Percentiles rank a stretch among this genome's conserved stretches.
phyloP scores from a whole-genome alignment of 1,284 basidiomycete species.

The Limonomyces culmigenus region DNA sequence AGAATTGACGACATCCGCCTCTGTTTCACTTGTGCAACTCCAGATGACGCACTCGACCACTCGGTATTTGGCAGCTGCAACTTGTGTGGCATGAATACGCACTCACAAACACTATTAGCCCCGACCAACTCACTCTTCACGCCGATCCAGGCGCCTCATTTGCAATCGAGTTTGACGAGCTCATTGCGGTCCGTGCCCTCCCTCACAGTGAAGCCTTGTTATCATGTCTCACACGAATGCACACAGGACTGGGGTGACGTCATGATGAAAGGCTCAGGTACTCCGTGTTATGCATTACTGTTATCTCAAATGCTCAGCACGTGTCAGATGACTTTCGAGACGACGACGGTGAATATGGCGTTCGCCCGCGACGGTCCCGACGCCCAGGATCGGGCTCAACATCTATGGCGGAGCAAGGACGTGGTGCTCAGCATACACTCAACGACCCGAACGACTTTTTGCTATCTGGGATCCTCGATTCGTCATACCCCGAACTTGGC shows the following conservation, averaged over 20 bases:
- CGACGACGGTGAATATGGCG: conserved; percentile 15
- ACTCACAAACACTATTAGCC: conserved; percentile 17
- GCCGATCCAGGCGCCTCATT: conserved; percentile 34
- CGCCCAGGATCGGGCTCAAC: conserved; percentile 8
- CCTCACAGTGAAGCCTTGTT: too few relatives aligned
- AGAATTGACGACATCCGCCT: conserved; percentile 31
- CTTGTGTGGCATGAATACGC: conserved; percentile 1
- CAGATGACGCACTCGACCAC: conserved; percentile 54
- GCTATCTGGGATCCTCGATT: too few relatives aligned
- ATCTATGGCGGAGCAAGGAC: conserved; percentile 22
- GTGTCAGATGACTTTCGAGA: conserved; percentile 4
- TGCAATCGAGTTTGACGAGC: conserved; percentile 42
- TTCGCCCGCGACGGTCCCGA: conserved; percentile 16
- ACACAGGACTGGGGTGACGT: background rate
- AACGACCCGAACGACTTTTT: conserved; percentile 52
- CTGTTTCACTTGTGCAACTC: conserved; percentile 25
- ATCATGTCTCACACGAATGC: background rate
- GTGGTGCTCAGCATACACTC: conserved; percentile 42
- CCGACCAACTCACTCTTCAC: conserved; percentile 39
- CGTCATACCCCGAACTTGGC: too few relatives aligned
- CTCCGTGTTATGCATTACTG: background rate
- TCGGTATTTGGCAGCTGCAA: conserved; percentile 29
- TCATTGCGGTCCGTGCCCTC: too few relatives aligned
- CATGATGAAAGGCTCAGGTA: background rate
- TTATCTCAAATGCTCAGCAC: background rate